A percentile compares a stretch with the other conserved stretches of the same genome.
Evolutionary conservation across 2,329 filamentous ascomycete genomes (phyloP).

Genomic region (Rutstroemia sp.): DNA sequence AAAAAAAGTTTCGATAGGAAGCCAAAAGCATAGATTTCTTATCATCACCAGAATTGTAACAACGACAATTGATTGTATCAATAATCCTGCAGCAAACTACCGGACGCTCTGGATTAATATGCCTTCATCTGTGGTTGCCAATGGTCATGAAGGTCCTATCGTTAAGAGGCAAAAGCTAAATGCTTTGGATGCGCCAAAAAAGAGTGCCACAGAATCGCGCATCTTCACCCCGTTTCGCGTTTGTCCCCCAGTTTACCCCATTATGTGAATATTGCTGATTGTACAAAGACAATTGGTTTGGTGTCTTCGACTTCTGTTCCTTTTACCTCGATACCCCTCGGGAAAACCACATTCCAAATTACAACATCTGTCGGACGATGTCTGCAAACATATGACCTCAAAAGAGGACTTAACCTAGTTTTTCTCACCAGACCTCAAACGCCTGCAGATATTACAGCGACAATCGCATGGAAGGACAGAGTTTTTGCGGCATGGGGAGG

Average conservation of each 20-base stretch:
- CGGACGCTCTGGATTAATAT: slow-evolving; percentile 29
- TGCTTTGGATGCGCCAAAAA: slow-evolving; percentile 33
- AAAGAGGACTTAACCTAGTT: slow-evolving; percentile 80
- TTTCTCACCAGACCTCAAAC: slow-evolving; percentile 92
- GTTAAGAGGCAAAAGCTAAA: slow-evolving; percentile 71
- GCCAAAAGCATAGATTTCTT: not conserved
- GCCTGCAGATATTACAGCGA: slow-evolving; percentile 77
- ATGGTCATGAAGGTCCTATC: slow-evolving; percentile 51
- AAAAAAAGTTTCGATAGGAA: slow-evolving; percentile 1
- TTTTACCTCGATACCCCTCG: slow-evolving; percentile 81
- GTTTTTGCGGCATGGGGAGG: slow-evolving; percentile 88
- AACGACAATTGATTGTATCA: not conserved
- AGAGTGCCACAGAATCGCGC: slow-evolving; percentile 51
- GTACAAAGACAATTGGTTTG: slow-evolving; percentile 72
- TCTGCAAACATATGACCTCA: slow-evolving; percentile 92
- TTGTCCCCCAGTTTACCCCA: slow-evolving; percentile 32
- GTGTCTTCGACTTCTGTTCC: slow-evolving; percentile 87
- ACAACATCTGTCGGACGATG: slow-evolving; percentile 88
- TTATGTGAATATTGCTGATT: slow-evolving; percentile 13
- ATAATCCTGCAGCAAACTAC: not conserved
- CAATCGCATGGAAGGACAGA: slow-evolving; percentile 77
- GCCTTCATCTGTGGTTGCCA: slow-evolving; percentile 33
- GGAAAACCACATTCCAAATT: slow-evolving; percentile 94
- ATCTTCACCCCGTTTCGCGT: slow-evolving; percentile 94
- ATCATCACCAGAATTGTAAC: not conserved